A percentile compares a stretch with the other conserved stretches of the same genome.
Conservation (phyloP, 208 protist species). For the Blechomonas ayalai region DNA sequence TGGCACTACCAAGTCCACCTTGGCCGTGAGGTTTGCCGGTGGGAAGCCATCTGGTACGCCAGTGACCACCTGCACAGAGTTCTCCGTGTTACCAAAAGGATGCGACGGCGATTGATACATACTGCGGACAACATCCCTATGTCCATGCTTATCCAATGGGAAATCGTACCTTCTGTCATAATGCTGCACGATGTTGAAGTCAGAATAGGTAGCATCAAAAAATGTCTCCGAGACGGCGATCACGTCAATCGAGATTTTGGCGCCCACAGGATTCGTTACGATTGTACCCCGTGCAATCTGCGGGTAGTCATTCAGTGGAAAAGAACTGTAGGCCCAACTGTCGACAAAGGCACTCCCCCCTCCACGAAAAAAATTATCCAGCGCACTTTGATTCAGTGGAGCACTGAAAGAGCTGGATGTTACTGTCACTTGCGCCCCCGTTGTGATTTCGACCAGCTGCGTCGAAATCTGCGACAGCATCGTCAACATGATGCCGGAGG, state of each 20-base stretch:
- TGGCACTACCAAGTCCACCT: slow-evolving; percentile 17
- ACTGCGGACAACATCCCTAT: slow-evolving; percentile 49
- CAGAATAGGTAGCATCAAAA: slow-evolving; percentile 43
- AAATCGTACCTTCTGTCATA: slow-evolving; percentile 25
- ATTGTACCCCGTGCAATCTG: slow-evolving; percentile 31
- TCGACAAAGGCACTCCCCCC: slow-evolving; percentile 19
- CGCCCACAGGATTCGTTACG: slow-evolving; percentile 28
- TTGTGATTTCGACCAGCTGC: slow-evolving; percentile 26
- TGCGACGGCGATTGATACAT: slow-evolving; percentile 36
- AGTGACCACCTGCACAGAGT: slow-evolving; percentile 7
- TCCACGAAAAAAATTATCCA: slow-evolving; percentile 41
- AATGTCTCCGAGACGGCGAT: slow-evolving; percentile 38
- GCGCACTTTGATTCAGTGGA: slow-evolving; percentile 29
- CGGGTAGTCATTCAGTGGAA: slow-evolving; percentile 39
- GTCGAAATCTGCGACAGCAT: slow-evolving; percentile 38
- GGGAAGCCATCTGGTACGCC: slow-evolving; percentile 3
- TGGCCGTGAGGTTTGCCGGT: not conserved
- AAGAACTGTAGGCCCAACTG: slow-evolving; percentile 63
- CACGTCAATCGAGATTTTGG: slow-evolving; percentile 13
- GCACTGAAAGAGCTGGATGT: slow-evolving; percentile 16
- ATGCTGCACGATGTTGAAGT: slow-evolving; percentile 42
- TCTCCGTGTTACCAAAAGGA: not conserved
- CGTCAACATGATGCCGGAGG: slow-evolving; percentile 74
- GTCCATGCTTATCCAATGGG: slow-evolving; percentile 13
- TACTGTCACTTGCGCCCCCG: slow-evolving; percentile 53